phyloP scores from a whole-genome alignment of 2,329 filamentous ascomycete species.

The Cadophora sp. region DNA sequence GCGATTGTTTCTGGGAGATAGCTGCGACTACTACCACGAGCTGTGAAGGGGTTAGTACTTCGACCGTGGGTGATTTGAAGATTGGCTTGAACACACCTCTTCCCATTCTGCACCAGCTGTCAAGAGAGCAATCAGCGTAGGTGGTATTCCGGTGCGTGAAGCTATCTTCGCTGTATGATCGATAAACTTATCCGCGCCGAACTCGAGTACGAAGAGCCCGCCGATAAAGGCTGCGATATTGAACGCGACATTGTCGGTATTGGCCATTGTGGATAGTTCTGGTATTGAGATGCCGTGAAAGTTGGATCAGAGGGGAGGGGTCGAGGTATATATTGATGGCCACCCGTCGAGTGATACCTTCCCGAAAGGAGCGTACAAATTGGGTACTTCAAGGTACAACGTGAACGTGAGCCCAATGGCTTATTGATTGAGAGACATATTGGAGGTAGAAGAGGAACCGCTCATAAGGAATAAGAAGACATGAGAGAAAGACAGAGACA shows the following conservation, averaged over 20 bases:
- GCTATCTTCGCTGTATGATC: conserved; percentile 57
- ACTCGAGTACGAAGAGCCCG: conserved; percentile 57
- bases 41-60: conserved; percentile 40
- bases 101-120: conserved; percentile 63
- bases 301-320: conserved; percentile 9
- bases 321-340: neutral
- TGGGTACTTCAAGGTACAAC: conserved; percentile 1
- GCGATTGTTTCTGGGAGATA: conserved; percentile 52
- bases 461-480: neutral
- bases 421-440: conserved; percentile 22
- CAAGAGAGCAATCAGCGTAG: conserved; percentile 57
- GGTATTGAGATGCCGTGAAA: neutral
- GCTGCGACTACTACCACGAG: conserved; percentile 57
- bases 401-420: neutral
- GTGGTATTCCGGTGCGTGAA: conserved; percentile 52
- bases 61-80: neutral
- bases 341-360: neutral
- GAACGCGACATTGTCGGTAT: conserved; percentile 43
- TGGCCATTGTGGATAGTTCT: conserved; percentile 25
- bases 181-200: conserved; percentile 59
- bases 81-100: conserved; percentile 49
- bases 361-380: conserved; percentile 6
- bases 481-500: neutral
- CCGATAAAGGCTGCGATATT: conserved; percentile 52
- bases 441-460: neutral